Evolutionary conservation across 257 asterid species (phyloP).

Genomic region (Perilla frutescens): DNA sequence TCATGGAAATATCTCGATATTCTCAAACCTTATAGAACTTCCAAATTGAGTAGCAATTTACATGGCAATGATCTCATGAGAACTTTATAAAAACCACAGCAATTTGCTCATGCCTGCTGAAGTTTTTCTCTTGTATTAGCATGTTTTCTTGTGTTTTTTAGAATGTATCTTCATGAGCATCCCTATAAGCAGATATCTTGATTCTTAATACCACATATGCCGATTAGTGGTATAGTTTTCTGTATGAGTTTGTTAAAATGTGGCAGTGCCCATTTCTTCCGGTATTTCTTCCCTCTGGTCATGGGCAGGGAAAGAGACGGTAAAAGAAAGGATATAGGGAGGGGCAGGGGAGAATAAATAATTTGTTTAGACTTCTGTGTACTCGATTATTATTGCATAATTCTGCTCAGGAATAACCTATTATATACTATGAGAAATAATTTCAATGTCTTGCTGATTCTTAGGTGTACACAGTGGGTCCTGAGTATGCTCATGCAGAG

Average conservation of each 20-base stretch:
- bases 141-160: too few species aligned
- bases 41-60: background rate
- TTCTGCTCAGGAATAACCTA: constrained; percentile 9
- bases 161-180: too few species aligned
- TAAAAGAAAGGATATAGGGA: background rate
- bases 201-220: too few species aligned
- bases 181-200: too few species aligned
- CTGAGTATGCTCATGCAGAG: constrained; percentile 99
- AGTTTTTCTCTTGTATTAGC: too few species aligned
- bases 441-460: constrained; percentile 24
- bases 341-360: background rate
- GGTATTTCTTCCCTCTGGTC: too few species aligned
- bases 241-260: too few species aligned
- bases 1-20: background rate
- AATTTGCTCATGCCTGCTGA: too few species aligned
- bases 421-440: constrained; percentile 22
- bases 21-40: background rate
- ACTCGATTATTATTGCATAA: constrained; percentile 5
- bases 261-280: too few species aligned
- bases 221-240: too few species aligned
- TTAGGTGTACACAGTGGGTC: constrained; percentile 96
- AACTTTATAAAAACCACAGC: too few species aligned
- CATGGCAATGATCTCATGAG: too few species aligned
- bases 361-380: constrained; percentile 14
- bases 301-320: background rate